Evolutionary conservation across 2,329 filamentous ascomycete genomes (phyloP), one percentile per base, ranked within the genome.

Genomic region (Fusarium dlaminii): DNA sequence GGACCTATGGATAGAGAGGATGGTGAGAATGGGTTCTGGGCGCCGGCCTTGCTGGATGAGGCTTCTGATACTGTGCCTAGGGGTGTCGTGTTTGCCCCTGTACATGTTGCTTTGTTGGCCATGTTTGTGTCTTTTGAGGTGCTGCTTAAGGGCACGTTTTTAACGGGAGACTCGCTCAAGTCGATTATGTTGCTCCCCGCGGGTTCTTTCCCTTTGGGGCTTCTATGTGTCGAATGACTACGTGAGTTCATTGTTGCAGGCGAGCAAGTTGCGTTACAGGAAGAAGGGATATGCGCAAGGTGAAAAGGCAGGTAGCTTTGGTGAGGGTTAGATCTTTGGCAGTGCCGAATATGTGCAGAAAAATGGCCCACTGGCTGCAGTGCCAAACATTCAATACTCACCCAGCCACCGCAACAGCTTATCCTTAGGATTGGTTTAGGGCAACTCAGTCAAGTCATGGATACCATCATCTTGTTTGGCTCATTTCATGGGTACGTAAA

Each of bases 111-210:
- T 6, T 18, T n/a, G 1, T 24, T 24, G 8, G 4, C 11, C 43
- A 29, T 22, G 48, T 34, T 54, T 39, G 18, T 6, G 1, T 27
- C 9, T 0, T 3, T 27, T 15, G n/a, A 24, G 18, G 32, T 9
- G 3, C 6, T 52, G 18, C 9, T 11, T 6, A 9, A 4, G n/a
- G 18, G 18, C 10, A 12, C 2, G 2, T 9, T 22, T 8, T 34
- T 8, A 5, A 8, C 29, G 5, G 30, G 22, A 3, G 22, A 10
- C 2, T 34, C 30, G n/a, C 8, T 8, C 4, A 51, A 24, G 8
- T 36, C 3, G 9, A 36, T 24, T 0, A 34, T 36, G 5, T 2
- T 36, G 0, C 46, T 7, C 6, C 8, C 0, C 3, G 30, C 14
- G 6, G 4, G 13, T 36, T 37, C 34, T 12, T 37, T 29, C 2